A percentile compares a stretch with the other conserved stretches of the same genome.
phyloP scores from a whole-genome alignment of 371 early-diverging fungal genomes.

The Rhizomucor pusillus region DNA sequence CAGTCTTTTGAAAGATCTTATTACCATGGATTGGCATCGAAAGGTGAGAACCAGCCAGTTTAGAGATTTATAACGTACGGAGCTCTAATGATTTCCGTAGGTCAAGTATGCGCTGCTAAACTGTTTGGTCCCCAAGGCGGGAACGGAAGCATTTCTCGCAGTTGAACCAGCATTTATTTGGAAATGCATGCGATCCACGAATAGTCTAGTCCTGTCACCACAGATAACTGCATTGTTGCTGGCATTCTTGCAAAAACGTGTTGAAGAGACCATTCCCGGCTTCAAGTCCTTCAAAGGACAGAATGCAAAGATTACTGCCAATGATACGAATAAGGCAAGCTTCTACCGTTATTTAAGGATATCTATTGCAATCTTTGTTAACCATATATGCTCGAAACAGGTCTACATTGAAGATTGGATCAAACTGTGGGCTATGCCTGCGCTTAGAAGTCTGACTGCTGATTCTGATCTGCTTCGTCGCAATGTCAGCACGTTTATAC shows the following conservation, averaged over 20 bases:
- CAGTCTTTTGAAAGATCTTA: slow-evolving; percentile 40
- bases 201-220: slow-evolving; percentile 65
- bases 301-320: slow-evolving; percentile 27
- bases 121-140: slow-evolving; percentile 59
- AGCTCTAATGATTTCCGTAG: slow-evolving; percentile 6
- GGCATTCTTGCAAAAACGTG: slow-evolving; percentile 32
- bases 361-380: not conserved
- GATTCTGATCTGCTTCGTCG: slow-evolving; percentile 36
- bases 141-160: slow-evolving; percentile 47
- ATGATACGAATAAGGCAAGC: slow-evolving; percentile 9
- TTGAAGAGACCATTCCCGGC: slow-evolving; percentile 39
- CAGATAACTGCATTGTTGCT: slow-evolving; percentile 51
- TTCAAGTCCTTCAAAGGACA: slow-evolving; percentile 29
- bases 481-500: slow-evolving; percentile 32
- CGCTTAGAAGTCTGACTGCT: slow-evolving; percentile 32
- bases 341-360: not conserved
- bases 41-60: slow-evolving; percentile 43
- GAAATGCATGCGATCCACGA: slow-evolving; percentile 57
- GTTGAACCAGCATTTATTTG: slow-evolving; percentile 57
- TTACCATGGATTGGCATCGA: slow-evolving; percentile 59
- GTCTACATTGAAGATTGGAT: slow-evolving; percentile 27
- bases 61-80: slow-evolving; percentile 43
- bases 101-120: slow-evolving; percentile 73
- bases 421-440: slow-evolving; percentile 35
- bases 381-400: slow-evolving; percentile 6